These are phyloP conservation scores for Byssothecium circinans DNA, from an alignment of 2,329 filamentous ascomycete species.

Conservation along the genomic window DNA sequence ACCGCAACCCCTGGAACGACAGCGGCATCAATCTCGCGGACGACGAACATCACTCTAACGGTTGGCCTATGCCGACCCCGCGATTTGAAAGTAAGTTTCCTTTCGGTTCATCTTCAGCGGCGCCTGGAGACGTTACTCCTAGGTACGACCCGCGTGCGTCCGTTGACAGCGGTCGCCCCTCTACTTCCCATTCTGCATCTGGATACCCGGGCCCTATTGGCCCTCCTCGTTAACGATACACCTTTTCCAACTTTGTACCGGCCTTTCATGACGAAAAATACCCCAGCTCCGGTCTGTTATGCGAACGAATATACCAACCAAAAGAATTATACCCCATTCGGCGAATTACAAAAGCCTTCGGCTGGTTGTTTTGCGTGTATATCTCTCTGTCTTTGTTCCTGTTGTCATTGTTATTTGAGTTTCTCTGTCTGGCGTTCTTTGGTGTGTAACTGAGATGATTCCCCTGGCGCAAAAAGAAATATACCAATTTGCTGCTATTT, in stretches of 20 bases:
- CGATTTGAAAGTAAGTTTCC: slow-evolving; percentile 63
- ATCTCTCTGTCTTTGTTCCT: slow-evolving; percentile 18
- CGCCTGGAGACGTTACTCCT: slow-evolving; percentile 77
- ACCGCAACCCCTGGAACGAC: slow-evolving; percentile 97
- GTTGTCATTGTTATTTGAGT: slow-evolving; percentile 15
- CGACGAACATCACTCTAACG: slow-evolving; percentile 61
- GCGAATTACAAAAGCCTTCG: slow-evolving; percentile 41
- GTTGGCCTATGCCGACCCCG: slow-evolving; percentile 44
- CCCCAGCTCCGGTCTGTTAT: slow-evolving; percentile 31
- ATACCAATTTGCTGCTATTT: slow-evolving; percentile 46
- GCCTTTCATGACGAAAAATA: slow-evolving; percentile 42
- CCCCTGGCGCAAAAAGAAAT: slow-evolving; percentile 47
- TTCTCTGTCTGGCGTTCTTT: slow-evolving; percentile 27
- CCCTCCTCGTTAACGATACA: slow-evolving; percentile 74
- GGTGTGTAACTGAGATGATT: slow-evolving; percentile 35
- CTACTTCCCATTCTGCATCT: slow-evolving; percentile 95
- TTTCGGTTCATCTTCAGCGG: slow-evolving; percentile 55
- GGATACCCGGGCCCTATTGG: slow-evolving; percentile 93
- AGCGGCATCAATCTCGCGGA: slow-evolving; percentile 89
- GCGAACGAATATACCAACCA: slow-evolving; percentile 34
- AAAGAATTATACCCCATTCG: slow-evolving; percentile 47
- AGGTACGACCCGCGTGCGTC: slow-evolving; percentile 82
- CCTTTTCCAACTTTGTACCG: slow-evolving; percentile 39
- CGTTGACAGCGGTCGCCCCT: slow-evolving; percentile 87
- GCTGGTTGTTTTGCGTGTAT: slow-evolving; percentile 31